Evolutionary conservation across 2,329 filamentous ascomycete genomes (phyloP).

Genomic region (Trichoderma lentiforme): DNA sequence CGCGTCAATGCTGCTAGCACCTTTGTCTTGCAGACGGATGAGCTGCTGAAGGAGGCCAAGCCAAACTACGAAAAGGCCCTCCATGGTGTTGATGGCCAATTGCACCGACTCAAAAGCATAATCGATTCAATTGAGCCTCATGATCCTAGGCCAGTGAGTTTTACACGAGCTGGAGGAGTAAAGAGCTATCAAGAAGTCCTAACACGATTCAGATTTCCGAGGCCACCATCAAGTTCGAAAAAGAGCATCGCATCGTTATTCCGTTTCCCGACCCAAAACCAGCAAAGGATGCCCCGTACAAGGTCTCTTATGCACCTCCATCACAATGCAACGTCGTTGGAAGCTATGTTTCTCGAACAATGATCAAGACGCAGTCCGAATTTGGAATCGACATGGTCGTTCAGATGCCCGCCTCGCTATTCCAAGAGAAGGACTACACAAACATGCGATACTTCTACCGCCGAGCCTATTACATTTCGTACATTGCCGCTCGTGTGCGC

Average conservation of each 20-base stretch:
- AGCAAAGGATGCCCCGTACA: slow-evolving; percentile 72
- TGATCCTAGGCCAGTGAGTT: slow-evolving; percentile 48
- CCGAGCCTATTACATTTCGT: slow-evolving; percentile 84
- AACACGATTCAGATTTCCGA: slow-evolving; percentile 55
- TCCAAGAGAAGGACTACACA: slow-evolving; percentile 92
- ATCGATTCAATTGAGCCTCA: slow-evolving; percentile 52
- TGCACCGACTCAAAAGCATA: slow-evolving; percentile 51
- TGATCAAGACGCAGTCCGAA: slow-evolving; percentile 58
- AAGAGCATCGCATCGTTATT: slow-evolving; percentile 64
- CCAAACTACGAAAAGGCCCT: slow-evolving; percentile 51
- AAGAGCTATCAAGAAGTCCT: not conserved
- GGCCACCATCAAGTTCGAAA: slow-evolving; percentile 64
- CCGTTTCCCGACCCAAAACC: slow-evolving; percentile 84
- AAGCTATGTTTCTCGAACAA: slow-evolving; percentile 76
- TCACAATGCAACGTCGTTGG: slow-evolving; percentile 81
- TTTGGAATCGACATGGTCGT: slow-evolving; percentile 78
- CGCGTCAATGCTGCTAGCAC: slow-evolving; percentile 48
- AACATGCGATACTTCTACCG: slow-evolving; percentile 95
- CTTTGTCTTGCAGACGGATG: slow-evolving; percentile 58
- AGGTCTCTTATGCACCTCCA: slow-evolving; percentile 73
- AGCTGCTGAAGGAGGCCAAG: slow-evolving; percentile 54
- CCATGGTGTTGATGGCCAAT: slow-evolving; percentile 45
- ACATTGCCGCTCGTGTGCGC: slow-evolving; percentile 68
- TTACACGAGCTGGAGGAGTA: not conserved
- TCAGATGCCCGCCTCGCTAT: slow-evolving; percentile 74